Evolutionary conservation across 768 basidiomycete genomes (phyloP).

Genomic region (Suillus hirtellus): DNA sequence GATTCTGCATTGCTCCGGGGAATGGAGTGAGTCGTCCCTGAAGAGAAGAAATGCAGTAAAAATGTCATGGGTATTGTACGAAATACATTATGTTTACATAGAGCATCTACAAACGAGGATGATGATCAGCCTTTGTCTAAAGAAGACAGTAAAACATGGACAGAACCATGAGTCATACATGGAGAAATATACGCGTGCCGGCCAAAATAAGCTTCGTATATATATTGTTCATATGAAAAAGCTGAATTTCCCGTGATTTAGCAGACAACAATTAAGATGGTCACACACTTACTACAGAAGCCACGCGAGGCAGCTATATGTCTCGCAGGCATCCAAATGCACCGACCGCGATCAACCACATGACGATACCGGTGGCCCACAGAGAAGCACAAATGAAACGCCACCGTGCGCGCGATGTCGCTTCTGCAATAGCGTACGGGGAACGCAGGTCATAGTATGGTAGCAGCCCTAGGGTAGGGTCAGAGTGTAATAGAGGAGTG

Average conservation of each 20-base stretch:
- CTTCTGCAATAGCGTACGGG: constrained; percentile 37
- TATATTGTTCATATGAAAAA: neutral
- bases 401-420: constrained; percentile 40
- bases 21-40: neutral
- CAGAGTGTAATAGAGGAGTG: constrained; percentile 40
- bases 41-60: neutral
- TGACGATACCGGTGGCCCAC: constrained; percentile 38
- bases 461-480: constrained; percentile 34
- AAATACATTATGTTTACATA: constrained; percentile 1
- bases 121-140: neutral
- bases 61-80: neutral
- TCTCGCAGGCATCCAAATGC: constrained; percentile 20
- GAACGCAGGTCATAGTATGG: constrained; percentile 48
- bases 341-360: constrained; percentile 29
- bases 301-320: neutral
- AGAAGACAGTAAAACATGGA: neutral
- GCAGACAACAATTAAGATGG: neutral
- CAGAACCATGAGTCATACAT: neutral
- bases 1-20: neutral
- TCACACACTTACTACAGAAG: neutral
- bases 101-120: neutral
- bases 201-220: neutral
- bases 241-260: neutral
- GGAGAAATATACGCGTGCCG: neutral
- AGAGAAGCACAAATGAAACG: constrained; percentile 44